phyloP scores from a whole-genome alignment of 169 alveolate genomes.

The Cryptosporidium parvum region DNA sequence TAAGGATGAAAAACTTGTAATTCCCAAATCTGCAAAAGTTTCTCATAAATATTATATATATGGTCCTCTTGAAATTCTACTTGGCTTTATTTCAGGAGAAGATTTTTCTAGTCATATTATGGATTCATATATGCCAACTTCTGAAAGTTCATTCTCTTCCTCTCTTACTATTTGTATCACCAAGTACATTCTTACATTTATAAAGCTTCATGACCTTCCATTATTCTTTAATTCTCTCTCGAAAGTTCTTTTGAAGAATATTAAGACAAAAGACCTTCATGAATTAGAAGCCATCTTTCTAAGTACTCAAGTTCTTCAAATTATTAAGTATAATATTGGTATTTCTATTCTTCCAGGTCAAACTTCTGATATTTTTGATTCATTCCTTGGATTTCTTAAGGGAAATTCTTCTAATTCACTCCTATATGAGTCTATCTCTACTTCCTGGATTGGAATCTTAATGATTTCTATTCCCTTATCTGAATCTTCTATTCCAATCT shows the following conservation, averaged over 20 bases:
- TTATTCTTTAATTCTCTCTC: not conserved
- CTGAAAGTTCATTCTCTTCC: not conserved
- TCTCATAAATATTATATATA: not conserved
- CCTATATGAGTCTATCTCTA: not conserved
- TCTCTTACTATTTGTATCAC: constrained; percentile 31
- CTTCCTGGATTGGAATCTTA: constrained; percentile 53
- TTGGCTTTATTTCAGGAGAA: not conserved
- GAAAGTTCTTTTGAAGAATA: not conserved
- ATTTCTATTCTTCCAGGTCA: constrained; percentile 34
- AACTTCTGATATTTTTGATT: not conserved
- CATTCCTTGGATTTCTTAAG: constrained; percentile 23
- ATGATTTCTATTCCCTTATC: constrained; percentile 11
- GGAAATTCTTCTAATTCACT: not conserved
- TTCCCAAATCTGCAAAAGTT: not conserved
- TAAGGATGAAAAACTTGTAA: not conserved
- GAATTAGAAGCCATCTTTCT: not conserved
- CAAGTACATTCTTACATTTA: constrained; percentile 19
- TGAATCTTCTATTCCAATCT: constrained; percentile 13
- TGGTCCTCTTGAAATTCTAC: constrained; percentile 3
- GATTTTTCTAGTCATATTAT: not conserved
- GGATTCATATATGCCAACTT: not conserved
- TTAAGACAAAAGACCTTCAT: not conserved
- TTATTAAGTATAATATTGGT: not conserved
- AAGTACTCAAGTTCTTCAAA: not conserved
- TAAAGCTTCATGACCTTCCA: constrained; percentile 48